Conservation (phyloP, 2,329 filamentous ascomycete species). For the Colletotrichum paranaense region DNA sequence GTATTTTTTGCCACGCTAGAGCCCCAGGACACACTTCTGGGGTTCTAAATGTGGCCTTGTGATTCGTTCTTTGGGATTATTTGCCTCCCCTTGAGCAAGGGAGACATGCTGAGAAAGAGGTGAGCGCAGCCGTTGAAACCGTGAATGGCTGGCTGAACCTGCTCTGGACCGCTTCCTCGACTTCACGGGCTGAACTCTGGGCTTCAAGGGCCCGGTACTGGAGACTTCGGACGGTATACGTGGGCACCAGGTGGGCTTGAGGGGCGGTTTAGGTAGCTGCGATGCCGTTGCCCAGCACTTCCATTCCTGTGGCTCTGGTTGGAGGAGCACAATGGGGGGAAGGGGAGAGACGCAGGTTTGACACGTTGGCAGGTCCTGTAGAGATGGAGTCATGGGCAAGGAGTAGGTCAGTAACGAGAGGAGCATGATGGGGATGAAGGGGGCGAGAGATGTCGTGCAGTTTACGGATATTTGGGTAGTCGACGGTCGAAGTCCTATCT, state of each 20-base stretch:
- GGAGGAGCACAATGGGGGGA: neutral
- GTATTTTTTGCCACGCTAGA: neutral
- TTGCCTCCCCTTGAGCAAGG: neutral
- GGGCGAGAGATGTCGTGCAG: conserved; percentile 6
- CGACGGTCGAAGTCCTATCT: neutral
- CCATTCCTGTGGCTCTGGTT: conserved; percentile 12
- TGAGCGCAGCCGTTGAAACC: neutral
- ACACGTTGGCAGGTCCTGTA: neutral
- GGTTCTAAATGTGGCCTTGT: neutral
- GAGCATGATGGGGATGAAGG: neutral
- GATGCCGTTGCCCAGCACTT: conserved; percentile 16
- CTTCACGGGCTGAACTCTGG: neutral
- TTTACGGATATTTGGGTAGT: neutral
- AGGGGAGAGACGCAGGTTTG: neutral
- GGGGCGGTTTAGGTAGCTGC: neutral
- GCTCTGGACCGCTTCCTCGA: neutral
- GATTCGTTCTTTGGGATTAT: neutral
- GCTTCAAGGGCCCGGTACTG: neutral
- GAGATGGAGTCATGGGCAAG: neutral
- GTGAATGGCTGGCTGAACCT: neutral
- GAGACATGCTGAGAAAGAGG: neutral
- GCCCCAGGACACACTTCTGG: neutral
- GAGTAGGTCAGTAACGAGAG: neutral
- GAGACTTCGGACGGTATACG: neutral
- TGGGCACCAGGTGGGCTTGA: conserved; percentile 7